Conservation (phyloP, 345 rosid genomes). For the Lepidium aucheri region DNA sequence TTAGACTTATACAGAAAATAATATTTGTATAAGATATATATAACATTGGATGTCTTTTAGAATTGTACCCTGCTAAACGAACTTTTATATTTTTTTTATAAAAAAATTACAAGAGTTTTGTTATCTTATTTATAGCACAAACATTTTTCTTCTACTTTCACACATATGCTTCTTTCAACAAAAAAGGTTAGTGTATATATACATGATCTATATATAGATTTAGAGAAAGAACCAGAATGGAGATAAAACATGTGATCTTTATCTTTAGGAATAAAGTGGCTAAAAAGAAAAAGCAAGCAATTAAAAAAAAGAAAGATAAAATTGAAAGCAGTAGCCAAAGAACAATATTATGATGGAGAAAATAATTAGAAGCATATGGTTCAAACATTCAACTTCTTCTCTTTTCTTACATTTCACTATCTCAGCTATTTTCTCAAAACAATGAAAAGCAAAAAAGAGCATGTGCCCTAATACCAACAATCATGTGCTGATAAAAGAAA, state of each 20-base stretch:
- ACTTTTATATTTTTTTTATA: no score
- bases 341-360: background rate
- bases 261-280: slow-evolving; percentile 30
- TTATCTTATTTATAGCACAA: background rate
- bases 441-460: background rate
- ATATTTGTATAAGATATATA: no score
- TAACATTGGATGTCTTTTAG: no score
- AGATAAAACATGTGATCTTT: slow-evolving; percentile 31
- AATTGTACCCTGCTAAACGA: no score
- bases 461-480: slow-evolving; percentile 15
- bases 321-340: slow-evolving; percentile 12
- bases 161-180: background rate
- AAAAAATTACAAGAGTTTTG: no score
- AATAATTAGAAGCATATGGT: slow-evolving; percentile 19
- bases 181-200: background rate
- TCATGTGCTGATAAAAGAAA: background rate
- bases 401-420: background rate
- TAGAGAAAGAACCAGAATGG: slow-evolving; percentile 16
- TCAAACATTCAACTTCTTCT: background rate
- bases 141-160: background rate
- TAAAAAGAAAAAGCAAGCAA: slow-evolving; percentile 19
- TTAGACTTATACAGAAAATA: no score
- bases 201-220: background rate
- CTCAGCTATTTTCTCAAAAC: background rate
- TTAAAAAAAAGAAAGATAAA: slow-evolving; percentile 2